These are phyloP conservation scores for Cladophialophora yegresii DNA, from an alignment of 2,329 filamentous ascomycete species.

Conservation along the genomic window DNA sequence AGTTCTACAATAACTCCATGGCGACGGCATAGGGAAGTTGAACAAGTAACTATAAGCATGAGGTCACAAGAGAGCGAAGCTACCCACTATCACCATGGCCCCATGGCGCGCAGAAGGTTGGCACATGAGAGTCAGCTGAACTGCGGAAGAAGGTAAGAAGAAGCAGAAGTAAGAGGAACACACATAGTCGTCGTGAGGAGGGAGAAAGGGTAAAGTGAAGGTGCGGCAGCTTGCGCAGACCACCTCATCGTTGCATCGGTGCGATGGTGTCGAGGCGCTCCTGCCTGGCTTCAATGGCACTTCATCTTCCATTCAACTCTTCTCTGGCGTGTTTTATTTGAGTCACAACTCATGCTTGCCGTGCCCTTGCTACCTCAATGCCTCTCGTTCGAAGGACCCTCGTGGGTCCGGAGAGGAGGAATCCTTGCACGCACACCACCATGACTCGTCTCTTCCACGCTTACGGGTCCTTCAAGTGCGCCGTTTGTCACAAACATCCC, in stretches of 20 bases:
- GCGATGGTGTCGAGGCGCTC: not conserved
- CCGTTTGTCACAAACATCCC: constrained; percentile 58
- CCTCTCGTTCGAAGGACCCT: constrained; percentile 27
- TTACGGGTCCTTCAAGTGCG: constrained; percentile 57
- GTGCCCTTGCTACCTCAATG: constrained; percentile 18
- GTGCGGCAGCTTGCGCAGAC: not conserved
- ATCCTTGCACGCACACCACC: constrained; percentile 65
- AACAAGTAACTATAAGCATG: not conserved
- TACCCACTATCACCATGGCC: not conserved
- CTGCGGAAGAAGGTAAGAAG: not conserved
- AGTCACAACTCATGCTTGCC: not conserved
- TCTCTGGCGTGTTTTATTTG: not conserved
- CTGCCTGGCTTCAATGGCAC: not conserved
- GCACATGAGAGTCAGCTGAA: not conserved
- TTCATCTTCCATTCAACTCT: constrained; percentile 1
- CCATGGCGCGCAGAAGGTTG: not conserved
- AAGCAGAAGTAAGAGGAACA: not conserved
- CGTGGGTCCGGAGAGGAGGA: constrained; percentile 26
- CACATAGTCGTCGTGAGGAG: not conserved
- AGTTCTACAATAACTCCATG: not conserved
- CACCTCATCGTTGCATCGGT: not conserved
- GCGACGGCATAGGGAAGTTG: not conserved
- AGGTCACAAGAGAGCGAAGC: not conserved
- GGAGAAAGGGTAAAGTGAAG: not conserved
- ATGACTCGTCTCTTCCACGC: constrained; percentile 63